Conservation (phyloP, 2,329 filamentous ascomycete species). For the Neofusicoccum ribis region DNA sequence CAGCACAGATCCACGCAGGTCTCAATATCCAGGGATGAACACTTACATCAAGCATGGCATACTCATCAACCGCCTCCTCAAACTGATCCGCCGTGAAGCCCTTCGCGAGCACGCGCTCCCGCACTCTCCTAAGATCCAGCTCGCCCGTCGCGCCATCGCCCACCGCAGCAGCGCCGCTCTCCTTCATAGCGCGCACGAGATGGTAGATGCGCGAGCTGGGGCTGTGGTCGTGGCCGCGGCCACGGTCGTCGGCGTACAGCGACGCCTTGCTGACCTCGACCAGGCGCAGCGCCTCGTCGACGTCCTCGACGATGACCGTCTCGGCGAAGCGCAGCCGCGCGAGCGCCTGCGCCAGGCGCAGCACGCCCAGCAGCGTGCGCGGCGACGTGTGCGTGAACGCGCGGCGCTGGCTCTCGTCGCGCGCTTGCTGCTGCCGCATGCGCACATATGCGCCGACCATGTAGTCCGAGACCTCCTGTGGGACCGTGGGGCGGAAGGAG, state of each 20-base stretch:
- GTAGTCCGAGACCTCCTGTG: constrained; percentile 86
- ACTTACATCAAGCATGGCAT: constrained; percentile 85
- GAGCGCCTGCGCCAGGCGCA: constrained; percentile 90
- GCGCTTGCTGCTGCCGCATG: constrained; percentile 87
- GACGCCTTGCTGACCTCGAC: constrained; percentile 93
- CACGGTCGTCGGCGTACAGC: constrained; percentile 69
- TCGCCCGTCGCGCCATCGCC: constrained; percentile 72
- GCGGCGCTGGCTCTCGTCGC: constrained; percentile 86
- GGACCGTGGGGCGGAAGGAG: constrained; percentile 82
- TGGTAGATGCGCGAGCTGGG: constrained; percentile 92
- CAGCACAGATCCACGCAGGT: constrained; percentile 26
- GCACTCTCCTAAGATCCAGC: constrained; percentile 82
- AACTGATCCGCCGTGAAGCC: constrained; percentile 96
- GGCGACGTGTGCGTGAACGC: constrained; percentile 93
- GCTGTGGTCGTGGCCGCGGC: constrained; percentile 67
- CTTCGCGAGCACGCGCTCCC: constrained; percentile 90
- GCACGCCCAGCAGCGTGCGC: constrained; percentile 86
- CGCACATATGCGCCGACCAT: constrained; percentile 96
- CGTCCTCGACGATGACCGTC: constrained; percentile 84
- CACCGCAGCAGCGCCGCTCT: constrained; percentile 77
- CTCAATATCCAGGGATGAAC: constrained; percentile 14
- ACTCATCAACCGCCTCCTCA: constrained; percentile 82
- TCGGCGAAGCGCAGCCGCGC: constrained; percentile 87
- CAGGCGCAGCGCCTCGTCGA: constrained; percentile 89
- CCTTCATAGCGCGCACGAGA: constrained; percentile 83